phyloP scores from a whole-genome alignment of 1,284 basidiomycete species.

The Sanguinoderma infundibulare region DNA sequence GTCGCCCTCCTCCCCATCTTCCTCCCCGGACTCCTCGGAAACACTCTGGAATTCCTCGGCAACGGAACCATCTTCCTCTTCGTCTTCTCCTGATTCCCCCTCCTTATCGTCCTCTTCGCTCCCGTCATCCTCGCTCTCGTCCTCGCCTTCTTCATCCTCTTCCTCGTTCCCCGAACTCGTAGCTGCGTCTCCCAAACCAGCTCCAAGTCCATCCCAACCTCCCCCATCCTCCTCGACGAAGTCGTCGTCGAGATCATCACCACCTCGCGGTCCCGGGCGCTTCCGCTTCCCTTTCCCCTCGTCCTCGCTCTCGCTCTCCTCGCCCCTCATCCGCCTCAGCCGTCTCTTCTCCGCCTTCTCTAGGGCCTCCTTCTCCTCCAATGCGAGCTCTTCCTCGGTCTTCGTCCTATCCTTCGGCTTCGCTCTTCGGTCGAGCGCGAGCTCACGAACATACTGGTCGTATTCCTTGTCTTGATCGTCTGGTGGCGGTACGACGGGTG shows the following conservation, averaged over 20 bases:
- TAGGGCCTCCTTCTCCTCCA: slow-evolving; percentile 87
- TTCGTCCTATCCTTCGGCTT: slow-evolving; percentile 96
- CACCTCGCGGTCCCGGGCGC: slow-evolving; percentile 53
- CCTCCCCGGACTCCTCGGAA: slow-evolving; percentile 25
- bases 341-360: slow-evolving; percentile 87
- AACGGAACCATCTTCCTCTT: slow-evolving; percentile 34
- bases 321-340: slow-evolving; percentile 86
- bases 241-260: slow-evolving; percentile 94
- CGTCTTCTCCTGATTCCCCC: slow-evolving; percentile 40
- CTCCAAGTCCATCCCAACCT: slow-evolving; percentile 48
- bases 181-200: slow-evolving; percentile 49
- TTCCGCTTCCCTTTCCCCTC: slow-evolving; percentile 53
- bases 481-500: slow-evolving; percentile 3
- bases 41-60: slow-evolving; percentile 36
- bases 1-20: slow-evolving; percentile 47
- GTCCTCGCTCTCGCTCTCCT: slow-evolving; percentile 69
- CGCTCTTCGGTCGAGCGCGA: slow-evolving; percentile 93
- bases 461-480: slow-evolving; percentile 61
- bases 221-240: slow-evolving; percentile 60
- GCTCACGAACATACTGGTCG: slow-evolving; percentile 90
- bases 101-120: slow-evolving; percentile 53
- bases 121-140: slow-evolving; percentile 45
- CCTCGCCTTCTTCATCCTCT: slow-evolving; percentile 36
- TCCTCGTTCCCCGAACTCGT: slow-evolving; percentile 30
- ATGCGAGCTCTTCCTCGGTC: slow-evolving; percentile 92